Evolutionary conservation across 179 eudicot species (phyloP).

Genomic region (Beta macrorhiza): DNA sequence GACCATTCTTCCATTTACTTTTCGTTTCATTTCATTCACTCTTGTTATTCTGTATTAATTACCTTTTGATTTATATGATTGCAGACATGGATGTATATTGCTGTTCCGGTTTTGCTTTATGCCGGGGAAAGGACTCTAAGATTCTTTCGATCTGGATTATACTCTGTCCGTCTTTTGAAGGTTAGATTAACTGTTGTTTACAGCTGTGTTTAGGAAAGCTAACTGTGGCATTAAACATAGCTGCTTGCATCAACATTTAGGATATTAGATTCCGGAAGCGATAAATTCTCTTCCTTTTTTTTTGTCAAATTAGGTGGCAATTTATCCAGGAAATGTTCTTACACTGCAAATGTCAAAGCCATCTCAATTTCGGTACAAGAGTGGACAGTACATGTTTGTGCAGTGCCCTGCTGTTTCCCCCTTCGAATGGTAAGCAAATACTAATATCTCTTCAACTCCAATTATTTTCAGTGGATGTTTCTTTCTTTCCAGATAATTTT

Average conservation of each 20-base stretch:
- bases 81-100: conserved; percentile 98
- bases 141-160: conserved; percentile 72
- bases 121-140: conserved; percentile 93
- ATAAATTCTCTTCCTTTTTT: not conserved
- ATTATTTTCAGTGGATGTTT: not conserved
- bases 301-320: conserved; percentile 58
- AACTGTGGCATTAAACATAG: not conserved
- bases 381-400: conserved; percentile 98
- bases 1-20: not conserved
- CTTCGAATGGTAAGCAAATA: conserved; percentile 71
- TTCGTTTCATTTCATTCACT: not conserved
- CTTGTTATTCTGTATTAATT: not conserved
- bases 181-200: conserved; percentile 32
- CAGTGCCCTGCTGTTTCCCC: conserved; percentile 96
- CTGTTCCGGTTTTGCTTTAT: conserved; percentile 86
- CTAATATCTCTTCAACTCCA: not conserved
- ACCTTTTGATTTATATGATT: conserved; percentile 1
- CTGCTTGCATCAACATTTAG: not conserved
- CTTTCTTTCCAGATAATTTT: not conserved
- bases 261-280: not conserved
- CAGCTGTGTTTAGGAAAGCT: not conserved
- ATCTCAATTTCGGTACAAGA: conserved; percentile 73
- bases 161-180: conserved; percentile 68
- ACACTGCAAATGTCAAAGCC: conserved; percentile 94
- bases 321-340: conserved; percentile 86